Percentiles rank a stretch among this genome's conserved stretches.
phyloP scores from a whole-genome alignment of 306 rosid genomes.

The Vigna hirtella region DNA sequence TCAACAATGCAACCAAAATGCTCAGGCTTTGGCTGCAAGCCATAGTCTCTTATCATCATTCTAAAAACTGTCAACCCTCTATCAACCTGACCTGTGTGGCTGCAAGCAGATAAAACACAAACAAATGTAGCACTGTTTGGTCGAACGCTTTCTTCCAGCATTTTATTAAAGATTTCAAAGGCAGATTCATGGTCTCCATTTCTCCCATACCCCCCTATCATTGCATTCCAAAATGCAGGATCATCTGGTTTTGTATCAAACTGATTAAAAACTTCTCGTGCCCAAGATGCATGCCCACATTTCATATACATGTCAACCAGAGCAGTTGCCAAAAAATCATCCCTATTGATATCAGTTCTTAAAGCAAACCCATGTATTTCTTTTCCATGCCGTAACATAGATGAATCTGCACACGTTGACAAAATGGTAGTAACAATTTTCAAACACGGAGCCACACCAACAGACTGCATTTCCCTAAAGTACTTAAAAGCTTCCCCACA shows the following conservation, averaged over 20 bases:
- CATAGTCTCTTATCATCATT: conserved; percentile 64
- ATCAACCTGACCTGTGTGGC: conserved; percentile 77
- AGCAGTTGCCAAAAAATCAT: conserved; percentile 67
- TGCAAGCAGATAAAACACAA: conserved; percentile 69
- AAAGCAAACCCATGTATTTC: conserved; percentile 66
- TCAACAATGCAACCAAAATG: conserved; percentile 75
- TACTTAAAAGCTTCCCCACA: conserved; percentile 58
- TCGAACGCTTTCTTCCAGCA: conserved; percentile 57
- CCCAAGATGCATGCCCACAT: conserved; percentile 65
- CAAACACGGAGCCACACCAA: conserved; percentile 56
- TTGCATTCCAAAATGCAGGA: conserved; percentile 81
- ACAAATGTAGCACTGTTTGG: conserved; percentile 75
- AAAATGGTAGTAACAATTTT: conserved; percentile 69
- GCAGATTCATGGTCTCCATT: conserved; percentile 68
- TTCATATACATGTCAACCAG: conserved; percentile 79
- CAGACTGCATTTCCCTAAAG: conserved; percentile 65
- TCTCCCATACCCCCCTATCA: conserved; percentile 76
- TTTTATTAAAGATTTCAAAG: conserved; percentile 57
- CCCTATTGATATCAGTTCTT: conserved; percentile 50
- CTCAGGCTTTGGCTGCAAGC: conserved; percentile 60
- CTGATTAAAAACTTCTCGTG: conserved; percentile 57
- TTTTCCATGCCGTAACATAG: conserved; percentile 60
- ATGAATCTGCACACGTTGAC: conserved; percentile 64
- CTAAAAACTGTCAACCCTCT: conserved; percentile 61
- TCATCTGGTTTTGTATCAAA: conserved; percentile 65